A percentile compares a stretch with the other conserved stretches of the same genome.
phyloP scores from a whole-genome alignment of 2,329 filamentous ascomycete species.

The Aureobasidium sp. region DNA sequence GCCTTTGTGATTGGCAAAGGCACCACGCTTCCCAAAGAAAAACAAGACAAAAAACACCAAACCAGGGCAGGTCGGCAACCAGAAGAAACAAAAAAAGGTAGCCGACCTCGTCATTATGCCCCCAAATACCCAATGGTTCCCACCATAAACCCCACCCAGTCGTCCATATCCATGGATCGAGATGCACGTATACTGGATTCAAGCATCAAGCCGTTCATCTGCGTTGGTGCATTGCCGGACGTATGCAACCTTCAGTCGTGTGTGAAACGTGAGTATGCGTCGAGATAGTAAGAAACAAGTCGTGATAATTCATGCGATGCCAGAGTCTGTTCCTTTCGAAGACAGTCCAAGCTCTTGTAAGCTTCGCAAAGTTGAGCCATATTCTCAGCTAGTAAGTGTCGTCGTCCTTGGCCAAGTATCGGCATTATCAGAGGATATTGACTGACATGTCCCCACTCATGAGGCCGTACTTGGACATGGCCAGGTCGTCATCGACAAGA shows the following conservation, averaged over 20 bases:
- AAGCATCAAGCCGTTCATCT: neutral
- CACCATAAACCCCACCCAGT: neutral
- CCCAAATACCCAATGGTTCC: neutral
- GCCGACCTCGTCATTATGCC: constrained; percentile 13
- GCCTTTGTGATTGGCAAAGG: constrained; percentile 7
- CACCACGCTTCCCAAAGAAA: neutral
- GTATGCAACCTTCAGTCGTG: constrained; percentile 6
- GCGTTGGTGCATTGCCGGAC: neutral
- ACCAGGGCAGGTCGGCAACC: constrained; percentile 9
- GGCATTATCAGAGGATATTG: neutral
- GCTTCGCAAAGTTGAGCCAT: neutral
- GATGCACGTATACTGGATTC: constrained; percentile 6
- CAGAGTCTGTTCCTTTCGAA: neutral
- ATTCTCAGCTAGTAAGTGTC: neutral
- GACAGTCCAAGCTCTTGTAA: neutral
- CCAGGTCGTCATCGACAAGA: constrained; percentile 30
- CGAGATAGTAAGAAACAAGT: constrained; percentile 12
- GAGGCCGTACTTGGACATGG: constrained; percentile 18
- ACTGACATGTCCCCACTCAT: constrained; percentile 1
- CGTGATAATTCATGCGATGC: constrained; percentile 12
- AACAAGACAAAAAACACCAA: neutral
- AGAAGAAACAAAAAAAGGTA: neutral
- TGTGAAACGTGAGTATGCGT: constrained; percentile 6
- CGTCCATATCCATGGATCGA: constrained; percentile 13
- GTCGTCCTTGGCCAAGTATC: neutral